A percentile compares a stretch with the other conserved stretches of the same genome.
Evolutionary conservation across 1,284 basidiomycete genomes (phyloP).

Genomic region (Apiotrichum akiyoshidainum): DNA sequence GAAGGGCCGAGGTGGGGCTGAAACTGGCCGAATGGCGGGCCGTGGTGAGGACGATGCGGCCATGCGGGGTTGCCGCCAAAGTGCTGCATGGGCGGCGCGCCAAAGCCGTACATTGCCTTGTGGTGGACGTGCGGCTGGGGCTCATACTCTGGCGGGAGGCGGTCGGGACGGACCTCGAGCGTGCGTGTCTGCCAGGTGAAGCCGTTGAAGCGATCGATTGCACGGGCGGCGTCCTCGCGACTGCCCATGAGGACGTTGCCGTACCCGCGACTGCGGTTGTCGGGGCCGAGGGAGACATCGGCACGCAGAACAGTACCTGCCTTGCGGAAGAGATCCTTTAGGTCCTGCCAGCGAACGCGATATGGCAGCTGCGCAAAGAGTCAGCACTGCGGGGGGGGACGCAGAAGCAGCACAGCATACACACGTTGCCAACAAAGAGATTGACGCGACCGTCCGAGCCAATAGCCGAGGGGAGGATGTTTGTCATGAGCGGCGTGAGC

Average conservation of each 20-base stretch:
- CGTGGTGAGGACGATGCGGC: slow-evolving; percentile 18
- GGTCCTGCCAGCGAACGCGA: slow-evolving; percentile 92
- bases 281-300: slow-evolving; percentile 86
- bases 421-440: slow-evolving; percentile 81
- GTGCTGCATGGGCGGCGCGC: slow-evolving; percentile 19
- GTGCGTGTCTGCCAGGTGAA: slow-evolving; percentile 88
- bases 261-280: slow-evolving; percentile 87
- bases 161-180: slow-evolving; percentile 81
- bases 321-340: slow-evolving; percentile 94
- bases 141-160: slow-evolving; percentile 61
- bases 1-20: slow-evolving; percentile 17
- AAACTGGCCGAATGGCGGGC: slow-evolving; percentile 32
- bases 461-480: slow-evolving; percentile 47
- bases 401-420: slow-evolving; percentile 3
- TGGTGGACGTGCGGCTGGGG: slow-evolving; percentile 50
- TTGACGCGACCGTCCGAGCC: slow-evolving; percentile 76
- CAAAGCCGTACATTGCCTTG: slow-evolving; percentile 24
- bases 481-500: slow-evolving; percentile 47
- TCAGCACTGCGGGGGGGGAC: background rate
- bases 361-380: slow-evolving; percentile 72
- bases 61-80: slow-evolving; percentile 17
- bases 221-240: slow-evolving; percentile 84
- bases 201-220: slow-evolving; percentile 77
- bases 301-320: slow-evolving; percentile 92
- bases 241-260: slow-evolving; percentile 88